phyloP scores from a whole-genome alignment of 2,329 filamentous ascomycete species.

The Hypoxylon sp. region DNA sequence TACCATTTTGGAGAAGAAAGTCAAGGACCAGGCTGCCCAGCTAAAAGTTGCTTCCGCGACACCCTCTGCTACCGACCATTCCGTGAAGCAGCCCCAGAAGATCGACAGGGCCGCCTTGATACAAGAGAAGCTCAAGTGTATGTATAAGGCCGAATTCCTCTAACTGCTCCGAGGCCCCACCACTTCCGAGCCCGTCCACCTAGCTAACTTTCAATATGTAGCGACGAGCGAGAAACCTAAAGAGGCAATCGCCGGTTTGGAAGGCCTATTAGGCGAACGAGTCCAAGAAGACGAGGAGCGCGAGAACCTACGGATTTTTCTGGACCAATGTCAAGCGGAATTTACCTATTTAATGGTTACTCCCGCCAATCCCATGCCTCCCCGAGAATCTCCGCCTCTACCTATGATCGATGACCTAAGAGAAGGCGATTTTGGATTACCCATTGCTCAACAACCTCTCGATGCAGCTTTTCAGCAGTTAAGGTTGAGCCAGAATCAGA shows the following conservation, averaged over 20 bases:
- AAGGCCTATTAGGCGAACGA: constrained; percentile 48
- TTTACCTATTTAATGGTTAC: constrained; percentile 75
- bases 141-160: constrained; percentile 40
- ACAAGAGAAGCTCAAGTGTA: constrained; percentile 66
- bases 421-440: constrained; percentile 62
- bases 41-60: constrained; percentile 62
- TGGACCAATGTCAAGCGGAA: constrained; percentile 71
- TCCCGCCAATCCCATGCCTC: constrained; percentile 70
- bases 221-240: constrained; percentile 54
- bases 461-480: constrained; percentile 48
- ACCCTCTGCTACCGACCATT: constrained; percentile 54
- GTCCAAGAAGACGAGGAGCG: constrained; percentile 52
- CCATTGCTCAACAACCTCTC: constrained; percentile 52
- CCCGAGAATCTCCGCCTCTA: constrained; percentile 68
- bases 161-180: too few relatives aligned
- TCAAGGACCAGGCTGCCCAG: constrained; percentile 83
- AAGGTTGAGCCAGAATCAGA: constrained; percentile 65
- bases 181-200: too few relatives aligned
- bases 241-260: constrained; percentile 52
- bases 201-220: constrained; percentile 44
- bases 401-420: constrained; percentile 68
- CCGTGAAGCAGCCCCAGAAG: constrained; percentile 53
- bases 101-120: constrained; percentile 61
- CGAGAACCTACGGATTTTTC: constrained; percentile 65
- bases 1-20: constrained; percentile 84